Conservation (phyloP, 2,329 filamentous ascomycete species). For the Simplicillium sp. region DNA sequence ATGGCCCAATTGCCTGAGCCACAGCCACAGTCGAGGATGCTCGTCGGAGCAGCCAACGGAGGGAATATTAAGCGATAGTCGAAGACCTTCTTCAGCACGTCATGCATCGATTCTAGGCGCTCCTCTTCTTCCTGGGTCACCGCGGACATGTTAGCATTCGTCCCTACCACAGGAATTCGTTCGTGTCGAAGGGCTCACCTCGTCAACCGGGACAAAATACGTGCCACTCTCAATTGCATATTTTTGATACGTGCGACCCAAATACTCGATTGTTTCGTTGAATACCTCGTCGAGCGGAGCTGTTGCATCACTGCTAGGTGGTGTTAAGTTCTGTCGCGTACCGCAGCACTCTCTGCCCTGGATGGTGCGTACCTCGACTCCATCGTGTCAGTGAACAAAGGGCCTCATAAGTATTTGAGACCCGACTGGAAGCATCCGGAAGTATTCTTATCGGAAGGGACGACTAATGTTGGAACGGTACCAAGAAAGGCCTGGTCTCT, state of each 20-base stretch:
- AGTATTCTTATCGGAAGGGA: too few species aligned
- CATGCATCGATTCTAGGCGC: conserved; percentile 54
- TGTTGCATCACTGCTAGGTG: conserved; percentile 32
- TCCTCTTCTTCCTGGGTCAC: conserved; percentile 53
- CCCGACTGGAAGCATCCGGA: too few species aligned
- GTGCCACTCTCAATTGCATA: conserved; percentile 55
- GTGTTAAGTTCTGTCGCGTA: too few species aligned
- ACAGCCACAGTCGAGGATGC: conserved; percentile 64
- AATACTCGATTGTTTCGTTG: conserved; percentile 47
- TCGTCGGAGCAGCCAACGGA: conserved; percentile 45
- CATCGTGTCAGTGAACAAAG: neutral
- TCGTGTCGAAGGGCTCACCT: conserved; percentile 37
- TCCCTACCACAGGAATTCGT: conserved; percentile 7
- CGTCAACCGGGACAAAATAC: conserved; percentile 62
- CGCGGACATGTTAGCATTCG: conserved; percentile 3
- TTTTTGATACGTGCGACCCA: conserved; percentile 58
- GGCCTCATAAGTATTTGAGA: too few species aligned
- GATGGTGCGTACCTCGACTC: neutral
- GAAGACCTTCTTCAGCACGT: conserved; percentile 53
- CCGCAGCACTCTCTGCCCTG: too few species aligned
- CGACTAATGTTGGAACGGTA: too few species aligned
- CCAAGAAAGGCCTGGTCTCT: too few species aligned
- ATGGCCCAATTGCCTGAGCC: conserved; percentile 63
- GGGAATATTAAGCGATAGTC: conserved; percentile 61
- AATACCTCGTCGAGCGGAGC: conserved; percentile 47